phyloP scores from a whole-genome alignment of 345 rosid species.

The Hirschfeldia incana region DNA sequence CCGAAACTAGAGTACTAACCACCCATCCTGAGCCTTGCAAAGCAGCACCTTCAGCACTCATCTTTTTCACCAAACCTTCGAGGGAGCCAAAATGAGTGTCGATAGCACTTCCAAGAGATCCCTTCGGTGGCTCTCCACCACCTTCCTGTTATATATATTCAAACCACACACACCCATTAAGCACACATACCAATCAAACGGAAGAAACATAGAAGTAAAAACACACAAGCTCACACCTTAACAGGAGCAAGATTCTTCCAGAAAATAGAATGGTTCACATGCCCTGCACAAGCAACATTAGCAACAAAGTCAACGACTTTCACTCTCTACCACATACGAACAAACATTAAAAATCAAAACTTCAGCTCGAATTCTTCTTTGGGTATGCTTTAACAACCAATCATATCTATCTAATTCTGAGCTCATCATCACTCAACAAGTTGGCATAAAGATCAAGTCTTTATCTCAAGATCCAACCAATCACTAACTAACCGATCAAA shows the following conservation, averaged over 20 bases:
- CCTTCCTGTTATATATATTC: constrained; percentile 60
- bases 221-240: constrained; percentile 52
- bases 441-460: not conserved
- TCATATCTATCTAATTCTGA: not conserved
- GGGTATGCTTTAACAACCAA: no score
- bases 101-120: constrained; percentile 73
- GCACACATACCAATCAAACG: not conserved
- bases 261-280: constrained; percentile 88
- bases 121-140: constrained; percentile 91
- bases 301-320: not conserved
- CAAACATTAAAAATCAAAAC: not conserved
- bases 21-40: constrained; percentile 99
- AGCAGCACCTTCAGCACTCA: constrained; percentile 93
- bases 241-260: constrained; percentile 87
- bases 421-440: not conserved
- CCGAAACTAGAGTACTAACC: constrained; percentile 49
- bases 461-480: not conserved
- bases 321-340: not conserved
- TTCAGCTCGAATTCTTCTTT: not conserved
- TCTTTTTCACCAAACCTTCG: constrained; percentile 73
- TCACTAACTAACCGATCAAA: not conserved
- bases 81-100: constrained; percentile 78
- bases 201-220: not conserved
- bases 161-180: constrained; percentile 3
- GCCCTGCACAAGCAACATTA: constrained; percentile 53